Evolutionary conservation across 257 asterid genomes (phyloP), one percentile per base, ranked within the genome.

Genomic region (Ligustrum vulgare): DNA sequence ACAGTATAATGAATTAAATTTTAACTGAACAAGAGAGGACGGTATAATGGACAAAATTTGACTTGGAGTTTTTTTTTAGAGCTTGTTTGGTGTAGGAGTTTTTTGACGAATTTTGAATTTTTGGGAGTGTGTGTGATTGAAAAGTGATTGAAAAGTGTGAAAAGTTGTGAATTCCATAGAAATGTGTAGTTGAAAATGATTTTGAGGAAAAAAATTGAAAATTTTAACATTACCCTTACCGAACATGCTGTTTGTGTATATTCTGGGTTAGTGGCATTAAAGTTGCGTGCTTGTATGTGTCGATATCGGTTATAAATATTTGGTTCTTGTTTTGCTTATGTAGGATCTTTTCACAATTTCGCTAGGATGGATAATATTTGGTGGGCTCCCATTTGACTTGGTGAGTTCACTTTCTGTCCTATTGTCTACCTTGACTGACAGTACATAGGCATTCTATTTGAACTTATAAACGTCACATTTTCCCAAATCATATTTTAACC

Each of bases 301-400:
- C 8, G 71, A 34, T 20, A 37, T 73, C 58, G 45, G 22, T 65
- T 39, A 18, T 23, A 43, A 35, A 35, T 39, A 73, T 32, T 68
- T 66, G 51, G 62, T 60, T 20, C 8, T n/a, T n/a, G 10, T 75
- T 22, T 60, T 43, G 11, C 79, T 63, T 58, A n/a, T 80, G 70
- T 67, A 94, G 98, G 98, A 94, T 82, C 76, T 92, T 43, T 91
- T 94, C 85, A 94, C 98, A n/a, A 86, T 94, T 70, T 2, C 84
- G 5, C 86, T 94, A 10, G 98, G 98, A 69, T 94, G 98, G 98
- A 67, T 84, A 47, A 72, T 92, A 51, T 94, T 94, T 68, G 98
- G 98, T 10, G 97, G 98, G 67, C 96, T 92, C 82, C 96, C 97
- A 33, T 92, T 90, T 70, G 98, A 94, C 82, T 8, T 86, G 36